These are phyloP conservation scores for Hyaloscypha variabilis DNA, from an alignment of 495 filamentous ascomycete genomes.

Conservation along the genomic window DNA sequence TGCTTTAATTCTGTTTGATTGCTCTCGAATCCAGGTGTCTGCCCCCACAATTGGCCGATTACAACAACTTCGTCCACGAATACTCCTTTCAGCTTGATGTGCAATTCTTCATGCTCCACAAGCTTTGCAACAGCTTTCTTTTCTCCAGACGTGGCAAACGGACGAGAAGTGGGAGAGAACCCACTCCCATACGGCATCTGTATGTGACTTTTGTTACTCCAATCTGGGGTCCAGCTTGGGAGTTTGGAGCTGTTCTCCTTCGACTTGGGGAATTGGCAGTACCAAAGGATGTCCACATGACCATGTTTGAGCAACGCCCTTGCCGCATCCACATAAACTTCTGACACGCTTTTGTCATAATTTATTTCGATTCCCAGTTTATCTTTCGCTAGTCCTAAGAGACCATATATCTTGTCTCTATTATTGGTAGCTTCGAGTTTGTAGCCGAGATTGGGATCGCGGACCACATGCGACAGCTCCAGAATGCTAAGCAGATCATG, in stretches of 20 bases:
- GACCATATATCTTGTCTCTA: neutral
- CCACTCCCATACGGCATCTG: neutral
- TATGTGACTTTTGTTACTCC: neutral
- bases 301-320: neutral
- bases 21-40: neutral
- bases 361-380: neutral
- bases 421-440: neutral
- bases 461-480: neutral
- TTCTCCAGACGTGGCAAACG: neutral
- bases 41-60: neutral
- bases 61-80: neutral
- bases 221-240: neutral
- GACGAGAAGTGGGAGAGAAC: neutral
- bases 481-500: neutral
- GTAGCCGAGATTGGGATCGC: neutral
- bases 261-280: neutral
- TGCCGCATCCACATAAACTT: neutral
- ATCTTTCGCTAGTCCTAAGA: neutral
- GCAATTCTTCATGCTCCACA: neutral
- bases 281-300: neutral
- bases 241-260: neutral
- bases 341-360: neutral
- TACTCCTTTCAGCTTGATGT: neutral
- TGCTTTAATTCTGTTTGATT: neutral
- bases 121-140: neutral